These are phyloP conservation scores for Picochlorum sp. DNA, from an alignment of 139 green algal species.

Conservation along the genomic window DNA sequence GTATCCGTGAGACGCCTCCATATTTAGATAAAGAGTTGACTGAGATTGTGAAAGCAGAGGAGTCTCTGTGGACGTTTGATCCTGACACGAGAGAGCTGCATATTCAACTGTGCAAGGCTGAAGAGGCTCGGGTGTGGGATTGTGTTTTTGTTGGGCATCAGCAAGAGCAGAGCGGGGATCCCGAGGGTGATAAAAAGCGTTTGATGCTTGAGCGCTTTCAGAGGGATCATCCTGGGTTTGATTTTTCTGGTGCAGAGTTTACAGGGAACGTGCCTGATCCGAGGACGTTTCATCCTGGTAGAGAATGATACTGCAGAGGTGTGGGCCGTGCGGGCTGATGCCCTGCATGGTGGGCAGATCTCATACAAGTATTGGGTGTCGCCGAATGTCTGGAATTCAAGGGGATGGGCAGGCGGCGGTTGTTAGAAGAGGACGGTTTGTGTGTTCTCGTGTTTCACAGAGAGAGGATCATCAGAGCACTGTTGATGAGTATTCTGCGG, in stretches of 20 bases:
- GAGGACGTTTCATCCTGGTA: conserved; percentile 65
- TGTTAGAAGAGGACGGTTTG: no score
- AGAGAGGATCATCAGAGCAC: no score
- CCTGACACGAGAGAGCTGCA: conserved; percentile 29
- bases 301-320: conserved; percentile 21
- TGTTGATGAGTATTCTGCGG: no score
- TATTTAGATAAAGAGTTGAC: conserved; percentile 73
- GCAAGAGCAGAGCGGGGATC: conserved; percentile 37
- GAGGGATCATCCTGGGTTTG: conserved; percentile 87
- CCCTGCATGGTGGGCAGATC: no score
- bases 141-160: conserved; percentile 62
- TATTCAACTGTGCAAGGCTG: conserved; percentile 63
- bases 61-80: conserved; percentile 82
- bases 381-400: no score
- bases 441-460: no score
- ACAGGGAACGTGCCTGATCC: conserved; percentile 70
- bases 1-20: conserved; percentile 63
- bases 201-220: conserved; percentile 92
- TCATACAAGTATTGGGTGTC: no score
- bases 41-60: conserved; percentile 50
- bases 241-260: conserved; percentile 81
- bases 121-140: conserved; percentile 65
- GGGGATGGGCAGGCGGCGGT: no score
- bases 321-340: no score
- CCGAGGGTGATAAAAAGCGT: conserved; percentile 61